phyloP scores from a whole-genome alignment of 2,329 filamentous ascomycete genomes.

The Monascus ruber region DNA sequence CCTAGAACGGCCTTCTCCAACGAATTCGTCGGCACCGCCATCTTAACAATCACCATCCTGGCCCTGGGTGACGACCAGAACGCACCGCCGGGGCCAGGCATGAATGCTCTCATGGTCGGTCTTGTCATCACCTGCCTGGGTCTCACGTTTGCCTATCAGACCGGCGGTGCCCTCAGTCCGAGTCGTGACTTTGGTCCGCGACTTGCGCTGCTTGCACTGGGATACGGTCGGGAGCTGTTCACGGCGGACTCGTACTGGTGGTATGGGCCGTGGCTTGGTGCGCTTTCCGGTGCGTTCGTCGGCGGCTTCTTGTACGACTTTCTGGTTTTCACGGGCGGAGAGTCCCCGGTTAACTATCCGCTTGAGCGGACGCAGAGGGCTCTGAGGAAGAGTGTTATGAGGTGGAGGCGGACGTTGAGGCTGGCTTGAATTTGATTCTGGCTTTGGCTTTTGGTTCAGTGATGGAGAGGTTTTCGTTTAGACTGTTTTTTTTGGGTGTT shows the following conservation, averaged over 20 bases:
- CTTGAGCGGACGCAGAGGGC: slow-evolving; percentile 31
- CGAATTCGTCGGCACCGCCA: slow-evolving; percentile 35
- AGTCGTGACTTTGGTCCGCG: slow-evolving; percentile 41
- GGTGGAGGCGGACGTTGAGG: slow-evolving; percentile 16
- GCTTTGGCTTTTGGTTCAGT: too few relatives aligned
- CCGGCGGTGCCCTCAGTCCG: slow-evolving; percentile 39
- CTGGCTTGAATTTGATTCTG: too few relatives aligned
- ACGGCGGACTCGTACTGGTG: slow-evolving; percentile 34
- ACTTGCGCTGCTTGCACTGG: slow-evolving; percentile 34
- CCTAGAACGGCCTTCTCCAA: slow-evolving; percentile 35
- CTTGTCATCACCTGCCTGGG: slow-evolving; percentile 25
- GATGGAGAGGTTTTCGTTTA: too few relatives aligned
- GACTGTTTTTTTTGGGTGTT: too few relatives aligned
- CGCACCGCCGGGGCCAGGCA: slow-evolving; percentile 38
- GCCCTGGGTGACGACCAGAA: slow-evolving; percentile 38
- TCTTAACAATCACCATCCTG: slow-evolving; percentile 33
- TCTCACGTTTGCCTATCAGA: slow-evolving; percentile 35
- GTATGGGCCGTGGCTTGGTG: slow-evolving; percentile 34
- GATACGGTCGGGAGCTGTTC: slow-evolving; percentile 34
- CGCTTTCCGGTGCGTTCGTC: slow-evolving; percentile 27
- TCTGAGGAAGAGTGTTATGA: slow-evolving; percentile 33
- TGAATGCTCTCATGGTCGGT: slow-evolving; percentile 41
- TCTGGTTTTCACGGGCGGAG: slow-evolving; percentile 40
- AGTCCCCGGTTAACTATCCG: slow-evolving; percentile 42
- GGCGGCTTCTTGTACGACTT: slow-evolving; percentile 42